These are phyloP conservation scores for Solanum lycopersicoides DNA, from an alignment of 257 asterid species.

Conservation along the genomic window DNA sequence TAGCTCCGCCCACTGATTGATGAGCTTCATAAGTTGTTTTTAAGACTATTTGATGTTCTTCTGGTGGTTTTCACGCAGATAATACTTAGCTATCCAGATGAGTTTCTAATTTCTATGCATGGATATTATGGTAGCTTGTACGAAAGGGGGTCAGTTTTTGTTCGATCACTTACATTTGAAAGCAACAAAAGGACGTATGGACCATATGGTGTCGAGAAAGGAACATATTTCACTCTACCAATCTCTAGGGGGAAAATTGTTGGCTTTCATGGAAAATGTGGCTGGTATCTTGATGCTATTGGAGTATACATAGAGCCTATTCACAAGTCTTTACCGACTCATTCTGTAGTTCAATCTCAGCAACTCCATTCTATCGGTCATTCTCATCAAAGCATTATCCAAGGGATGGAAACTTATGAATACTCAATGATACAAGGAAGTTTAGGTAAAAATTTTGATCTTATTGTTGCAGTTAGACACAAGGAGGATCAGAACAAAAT, in stretches of 20 bases:
- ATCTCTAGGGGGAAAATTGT: slow-evolving; percentile 40
- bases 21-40: neutral
- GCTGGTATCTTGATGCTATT: slow-evolving; percentile 62
- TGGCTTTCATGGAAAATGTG: slow-evolving; percentile 67
- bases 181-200: slow-evolving; percentile 58
- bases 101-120: slow-evolving; percentile 47
- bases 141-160: slow-evolving; percentile 36
- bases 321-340: slow-evolving; percentile 5
- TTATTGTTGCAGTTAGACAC: slow-evolving; percentile 51
- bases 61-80: slow-evolving; percentile 23
- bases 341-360: slow-evolving; percentile 18
- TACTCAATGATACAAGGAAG: slow-evolving; percentile 58
- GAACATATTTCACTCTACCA: slow-evolving; percentile 51
- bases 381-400: slow-evolving; percentile 13
- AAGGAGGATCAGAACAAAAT: slow-evolving; percentile 13
- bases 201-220: slow-evolving; percentile 55
- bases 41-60: neutral
- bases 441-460: slow-evolving; percentile 42
- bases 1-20: neutral
- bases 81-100: slow-evolving; percentile 55
- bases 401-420: slow-evolving; percentile 19
- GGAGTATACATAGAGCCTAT: slow-evolving; percentile 57
- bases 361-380: slow-evolving; percentile 1
- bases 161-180: slow-evolving; percentile 52
- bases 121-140: slow-evolving; percentile 61